Evolutionary conservation across 176 grass and related monocot genomes (phyloP), one percentile per base, ranked within the genome.

Genomic region (Tillandsia leiboldiana): DNA sequence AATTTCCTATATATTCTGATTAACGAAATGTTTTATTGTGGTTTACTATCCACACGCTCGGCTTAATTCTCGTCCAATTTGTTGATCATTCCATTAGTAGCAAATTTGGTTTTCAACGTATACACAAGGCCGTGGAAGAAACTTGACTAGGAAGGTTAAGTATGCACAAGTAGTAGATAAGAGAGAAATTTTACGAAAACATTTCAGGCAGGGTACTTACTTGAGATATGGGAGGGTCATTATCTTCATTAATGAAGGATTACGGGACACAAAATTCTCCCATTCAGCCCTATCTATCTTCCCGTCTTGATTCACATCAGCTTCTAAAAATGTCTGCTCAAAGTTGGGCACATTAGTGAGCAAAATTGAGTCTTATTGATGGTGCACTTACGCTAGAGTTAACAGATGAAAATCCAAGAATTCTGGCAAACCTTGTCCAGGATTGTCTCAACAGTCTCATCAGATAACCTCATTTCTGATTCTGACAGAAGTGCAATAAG

Each of bases 211-310:
- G 33, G 33, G 33, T 42, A 42, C 78, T 92, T 51, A 90, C 94
- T 83, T 92, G 86, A 97, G 86, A 84, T 97, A 93, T 51, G 94
- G 75, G 71, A 97, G 84, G 74, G 89, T 97, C 94, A 97, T 97
- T 67, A 97, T 92, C 87, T 92, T 93, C 86, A 97, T 72, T 58
- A 97, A 81, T 49, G 94, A 92, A 73, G 94, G 89, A 78, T 92
- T 93, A 67, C 75, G 81, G 79, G 79, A 81, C 17, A 97, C 94
- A 81, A 92, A 93, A 70, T 77, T 85, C 66, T 87, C 79, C 94
- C 94, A 97, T 51, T 97, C 94, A 62, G 78, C 72, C 85, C 77
- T 90, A 73, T 97, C 89, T 81, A 97, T 97, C 82, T 85, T 97
- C 51, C 89, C 94, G 48, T 97, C 94, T 71, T 85, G 86, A 83